Percentiles rank a stretch among this genome's conserved stretches.
Evolutionary conservation across 169 alveolate genomes (phyloP).

Genomic region (Cystoisospora suis): DNA sequence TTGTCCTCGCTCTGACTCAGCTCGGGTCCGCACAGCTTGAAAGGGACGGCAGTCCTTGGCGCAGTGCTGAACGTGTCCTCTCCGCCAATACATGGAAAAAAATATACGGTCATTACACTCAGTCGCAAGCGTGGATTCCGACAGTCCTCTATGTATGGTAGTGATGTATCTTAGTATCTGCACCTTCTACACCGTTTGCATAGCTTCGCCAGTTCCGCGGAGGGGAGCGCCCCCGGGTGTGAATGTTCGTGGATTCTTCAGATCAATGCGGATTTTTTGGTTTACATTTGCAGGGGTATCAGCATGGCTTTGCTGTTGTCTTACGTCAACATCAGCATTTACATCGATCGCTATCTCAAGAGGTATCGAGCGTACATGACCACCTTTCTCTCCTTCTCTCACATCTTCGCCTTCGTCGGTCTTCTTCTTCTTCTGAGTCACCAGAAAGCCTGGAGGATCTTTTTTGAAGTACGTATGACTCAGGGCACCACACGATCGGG

Average conservation of each 20-base stretch:
- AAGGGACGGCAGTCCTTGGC: no score
- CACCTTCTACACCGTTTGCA: no score
- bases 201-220: not conserved
- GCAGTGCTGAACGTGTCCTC: no score
- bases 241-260: not conserved
- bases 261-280: not conserved
- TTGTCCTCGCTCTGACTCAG: no score
- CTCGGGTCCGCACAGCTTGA: no score
- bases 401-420: conserved; percentile 75
- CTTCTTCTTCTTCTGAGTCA: conserved; percentile 68
- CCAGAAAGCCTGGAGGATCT: conserved; percentile 67
- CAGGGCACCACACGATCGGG: no score
- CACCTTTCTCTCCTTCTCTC: conserved; percentile 71
- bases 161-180: no score
- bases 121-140: no score
- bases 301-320: conserved; percentile 46
- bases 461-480: conserved; percentile 70
- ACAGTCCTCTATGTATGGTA: no score
- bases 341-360: conserved; percentile 66
- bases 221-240: not conserved
- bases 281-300: conserved; percentile 59
- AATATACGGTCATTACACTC: no score
- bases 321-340: conserved; percentile 27
- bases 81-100: no score
- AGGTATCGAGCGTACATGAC: conserved; percentile 71